These are phyloP conservation scores for Pisolithus sp. DNA, from an alignment of 768 basidiomycete species.

Conservation along the genomic window DNA sequence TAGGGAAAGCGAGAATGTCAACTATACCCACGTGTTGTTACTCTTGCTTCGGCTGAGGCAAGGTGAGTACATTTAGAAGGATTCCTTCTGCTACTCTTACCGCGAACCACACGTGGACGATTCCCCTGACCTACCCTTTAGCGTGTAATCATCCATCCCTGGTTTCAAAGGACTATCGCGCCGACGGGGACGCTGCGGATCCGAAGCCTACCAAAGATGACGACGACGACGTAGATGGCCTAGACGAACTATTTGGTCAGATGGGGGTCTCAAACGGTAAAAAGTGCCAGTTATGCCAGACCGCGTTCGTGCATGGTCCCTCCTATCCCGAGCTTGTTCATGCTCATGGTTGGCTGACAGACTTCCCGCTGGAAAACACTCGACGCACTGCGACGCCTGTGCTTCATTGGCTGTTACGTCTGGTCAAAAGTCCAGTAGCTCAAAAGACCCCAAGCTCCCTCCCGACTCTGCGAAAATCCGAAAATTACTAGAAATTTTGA, in stretches of 20 bases:
- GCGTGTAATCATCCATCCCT: conserved; percentile 89
- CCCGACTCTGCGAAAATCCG: conserved; percentile 83
- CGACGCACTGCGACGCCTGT: conserved; percentile 56
- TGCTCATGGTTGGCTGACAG: conserved; percentile 2
- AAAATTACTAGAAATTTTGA: conserved; percentile 70
- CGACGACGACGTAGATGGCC: conserved; percentile 61
- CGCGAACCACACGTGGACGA: not conserved
- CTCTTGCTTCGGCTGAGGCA: conserved; percentile 81
- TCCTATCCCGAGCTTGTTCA: not conserved
- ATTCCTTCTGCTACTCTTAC: not conserved
- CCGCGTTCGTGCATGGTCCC: conserved; percentile 41
- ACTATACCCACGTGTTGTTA: conserved; percentile 65
- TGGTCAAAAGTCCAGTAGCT: conserved; percentile 26
- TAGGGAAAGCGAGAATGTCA: conserved; percentile 41
- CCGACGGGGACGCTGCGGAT: conserved; percentile 73
- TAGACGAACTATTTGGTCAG: conserved; percentile 66
- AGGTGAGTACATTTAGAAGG: conserved; percentile 41
- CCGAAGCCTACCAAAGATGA: conserved; percentile 48
- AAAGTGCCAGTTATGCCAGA: conserved; percentile 77
- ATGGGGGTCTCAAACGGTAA: conserved; percentile 51
- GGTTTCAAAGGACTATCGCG: conserved; percentile 67
- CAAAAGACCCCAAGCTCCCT: conserved; percentile 36
- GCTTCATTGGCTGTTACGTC: conserved; percentile 44
- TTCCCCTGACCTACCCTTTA: conserved; percentile 20
- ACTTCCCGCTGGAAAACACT: conserved; percentile 15